A percentile compares a stretch with the other conserved stretches of the same genome.
These are phyloP conservation scores for Trypanosoma platydactyli DNA, from an alignment of 208 protist species.

Conservation along the genomic window DNA sequence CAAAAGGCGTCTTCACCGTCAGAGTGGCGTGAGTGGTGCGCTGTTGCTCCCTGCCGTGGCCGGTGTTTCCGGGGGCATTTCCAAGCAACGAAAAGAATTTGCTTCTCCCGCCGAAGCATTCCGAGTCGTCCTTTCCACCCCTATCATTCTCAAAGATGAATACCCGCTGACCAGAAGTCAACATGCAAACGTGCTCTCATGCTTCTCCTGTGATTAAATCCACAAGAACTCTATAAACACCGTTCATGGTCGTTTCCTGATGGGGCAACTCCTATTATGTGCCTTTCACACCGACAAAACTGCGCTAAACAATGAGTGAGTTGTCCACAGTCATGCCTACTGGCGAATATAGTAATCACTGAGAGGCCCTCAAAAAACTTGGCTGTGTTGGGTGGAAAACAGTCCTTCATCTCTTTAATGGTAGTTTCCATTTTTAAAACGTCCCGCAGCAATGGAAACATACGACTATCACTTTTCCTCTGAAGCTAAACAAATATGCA, in stretches of 20 bases:
- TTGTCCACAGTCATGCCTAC: background rate
- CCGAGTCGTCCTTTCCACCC: background rate
- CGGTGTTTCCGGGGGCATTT: too few species aligned
- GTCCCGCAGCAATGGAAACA: constrained; percentile 26
- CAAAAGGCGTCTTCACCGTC: too few species aligned
- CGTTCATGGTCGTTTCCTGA: background rate
- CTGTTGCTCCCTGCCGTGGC: too few species aligned
- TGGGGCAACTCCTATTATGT: background rate
- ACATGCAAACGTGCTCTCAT: background rate
- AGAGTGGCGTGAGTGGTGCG: too few species aligned
- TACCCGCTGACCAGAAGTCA: background rate
- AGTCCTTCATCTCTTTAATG: constrained; percentile 16
- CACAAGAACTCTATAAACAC: background rate
- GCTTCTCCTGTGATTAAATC: constrained; percentile 1
- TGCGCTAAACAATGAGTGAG: background rate
- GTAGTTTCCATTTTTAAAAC: constrained; percentile 12
- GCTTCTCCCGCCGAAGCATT: too few species aligned
- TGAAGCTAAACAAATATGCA: constrained; percentile 31
- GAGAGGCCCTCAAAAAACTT: constrained; percentile 1
- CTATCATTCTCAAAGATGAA: background rate
- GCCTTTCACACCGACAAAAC: background rate
- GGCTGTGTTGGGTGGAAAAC: background rate
- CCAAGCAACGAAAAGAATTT: too few species aligned
- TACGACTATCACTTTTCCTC: constrained; percentile 30
- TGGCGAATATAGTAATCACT: background rate